Evolutionary conservation across 768 basidiomycete genomes (phyloP).

Genomic region (Gyrodon lividus): DNA sequence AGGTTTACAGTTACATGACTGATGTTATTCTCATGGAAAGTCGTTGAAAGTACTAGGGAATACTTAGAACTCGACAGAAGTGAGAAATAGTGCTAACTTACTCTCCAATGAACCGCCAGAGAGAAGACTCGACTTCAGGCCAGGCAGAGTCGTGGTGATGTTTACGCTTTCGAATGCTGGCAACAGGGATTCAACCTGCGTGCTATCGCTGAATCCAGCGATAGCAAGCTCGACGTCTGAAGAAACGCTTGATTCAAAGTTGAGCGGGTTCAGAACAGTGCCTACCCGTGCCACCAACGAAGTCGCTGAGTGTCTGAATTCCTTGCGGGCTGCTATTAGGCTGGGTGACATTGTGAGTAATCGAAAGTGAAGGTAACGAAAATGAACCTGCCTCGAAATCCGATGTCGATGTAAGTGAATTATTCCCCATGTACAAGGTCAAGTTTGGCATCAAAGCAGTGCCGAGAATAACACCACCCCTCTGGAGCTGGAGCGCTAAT

Average conservation of each 20-base stretch:
- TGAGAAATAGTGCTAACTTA: constrained; percentile 20
- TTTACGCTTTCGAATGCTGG: constrained; percentile 61
- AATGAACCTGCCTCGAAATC: constrained; percentile 44
- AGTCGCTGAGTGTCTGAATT: constrained; percentile 62
- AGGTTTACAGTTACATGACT: constrained; percentile 62
- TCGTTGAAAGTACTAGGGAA: constrained; percentile 56
- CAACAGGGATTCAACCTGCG: constrained; percentile 53
- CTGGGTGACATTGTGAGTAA: constrained; percentile 29
- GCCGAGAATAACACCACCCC: constrained; percentile 53
- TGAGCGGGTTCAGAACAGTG: neutral
- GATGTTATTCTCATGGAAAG: constrained; percentile 60
- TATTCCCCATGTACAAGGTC: constrained; percentile 57
- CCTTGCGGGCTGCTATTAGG: constrained; percentile 62
- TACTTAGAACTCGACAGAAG: neutral
- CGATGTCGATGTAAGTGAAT: constrained; percentile 50
- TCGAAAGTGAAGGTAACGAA: neutral
- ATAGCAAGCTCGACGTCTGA: constrained; percentile 58
- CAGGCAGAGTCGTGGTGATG: constrained; percentile 57
- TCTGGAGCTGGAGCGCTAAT: constrained; percentile 55
- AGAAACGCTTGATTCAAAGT: neutral
- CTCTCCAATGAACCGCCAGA: constrained; percentile 54
- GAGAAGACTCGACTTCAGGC: constrained; percentile 55
- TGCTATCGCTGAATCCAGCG: constrained; percentile 58
- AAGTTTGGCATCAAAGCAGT: constrained; percentile 62
- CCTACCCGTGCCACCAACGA: constrained; percentile 58